A percentile compares a stretch with the other conserved stretches of the same genome.
Evolutionary conservation across 495 filamentous ascomycete genomes (phyloP).

Genomic region (Tetracladium marchalianum): DNA sequence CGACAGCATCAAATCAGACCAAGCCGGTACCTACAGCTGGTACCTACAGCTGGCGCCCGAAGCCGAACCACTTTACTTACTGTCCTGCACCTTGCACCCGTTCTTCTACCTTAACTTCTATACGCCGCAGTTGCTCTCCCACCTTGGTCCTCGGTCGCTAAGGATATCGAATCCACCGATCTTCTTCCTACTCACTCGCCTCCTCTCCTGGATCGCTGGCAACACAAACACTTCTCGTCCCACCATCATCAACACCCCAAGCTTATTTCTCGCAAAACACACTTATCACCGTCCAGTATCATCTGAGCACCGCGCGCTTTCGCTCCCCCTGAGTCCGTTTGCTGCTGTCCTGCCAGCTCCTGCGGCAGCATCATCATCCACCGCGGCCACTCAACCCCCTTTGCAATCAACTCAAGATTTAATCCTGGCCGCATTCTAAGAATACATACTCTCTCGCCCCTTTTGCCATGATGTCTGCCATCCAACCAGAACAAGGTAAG

Average conservation of each 20-base stretch:
- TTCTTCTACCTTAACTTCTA: neutral
- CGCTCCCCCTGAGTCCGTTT: neutral
- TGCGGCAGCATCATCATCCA: too few species aligned
- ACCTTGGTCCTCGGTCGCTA: neutral
- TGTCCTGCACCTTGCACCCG: neutral
- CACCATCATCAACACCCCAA: neutral
- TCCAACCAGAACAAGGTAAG: conserved; percentile 21
- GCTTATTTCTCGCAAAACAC: neutral
- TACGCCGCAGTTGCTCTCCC: too few species aligned
- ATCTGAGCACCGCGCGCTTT: neutral
- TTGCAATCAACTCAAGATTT: conserved; percentile 3
- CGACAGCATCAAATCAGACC: too few species aligned
- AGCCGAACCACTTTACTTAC: neutral
- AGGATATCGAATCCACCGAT: neutral
- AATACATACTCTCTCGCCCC: neutral
- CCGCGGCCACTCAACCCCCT: too few species aligned
- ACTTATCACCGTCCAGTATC: neutral
- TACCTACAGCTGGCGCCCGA: too few species aligned
- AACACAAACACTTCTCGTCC: neutral
- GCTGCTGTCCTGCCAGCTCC: too few species aligned
- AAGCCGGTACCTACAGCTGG: too few species aligned
- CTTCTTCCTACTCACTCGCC: neutral
- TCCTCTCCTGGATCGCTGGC: neutral
- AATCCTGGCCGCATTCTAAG: conserved; percentile 6
- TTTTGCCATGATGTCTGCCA: conserved; percentile 19